Conservation (phyloP, 805 yeast genomes). For the Kuraishia floccosa region DNA sequence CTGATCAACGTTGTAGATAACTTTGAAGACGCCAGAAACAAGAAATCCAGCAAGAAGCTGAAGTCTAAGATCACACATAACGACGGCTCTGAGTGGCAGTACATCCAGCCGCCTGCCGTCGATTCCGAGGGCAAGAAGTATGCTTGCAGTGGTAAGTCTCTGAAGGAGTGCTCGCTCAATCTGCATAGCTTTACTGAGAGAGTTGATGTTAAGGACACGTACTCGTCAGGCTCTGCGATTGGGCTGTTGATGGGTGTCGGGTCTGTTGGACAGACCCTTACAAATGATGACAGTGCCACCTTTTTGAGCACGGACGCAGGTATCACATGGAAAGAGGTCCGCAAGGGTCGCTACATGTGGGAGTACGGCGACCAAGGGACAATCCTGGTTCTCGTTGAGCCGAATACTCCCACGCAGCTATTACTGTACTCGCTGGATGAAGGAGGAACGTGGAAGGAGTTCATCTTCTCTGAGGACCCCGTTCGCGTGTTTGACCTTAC, state of each 20-base stretch:
- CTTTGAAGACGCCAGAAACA: conserved; percentile 23
- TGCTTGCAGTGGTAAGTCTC: conserved; percentile 31
- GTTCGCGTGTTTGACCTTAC: conserved; percentile 61
- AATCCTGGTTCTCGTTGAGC: conserved; percentile 60
- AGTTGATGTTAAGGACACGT: conserved; percentile 72
- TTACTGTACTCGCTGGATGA: conserved; percentile 60
- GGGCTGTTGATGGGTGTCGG: conserved; percentile 93
- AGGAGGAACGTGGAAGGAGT: conserved; percentile 68
- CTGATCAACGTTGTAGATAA: conserved; percentile 62
- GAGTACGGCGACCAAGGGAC: conserved; percentile 96
- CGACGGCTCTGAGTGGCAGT: conserved; percentile 86
- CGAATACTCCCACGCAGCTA: conserved; percentile 41
- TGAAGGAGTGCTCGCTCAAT: conserved; percentile 66
- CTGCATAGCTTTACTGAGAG: conserved; percentile 89
- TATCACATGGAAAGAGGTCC: conserved; percentile 71
- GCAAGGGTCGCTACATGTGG: conserved; percentile 76
- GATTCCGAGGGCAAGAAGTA: conserved; percentile 52
- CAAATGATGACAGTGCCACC: conserved; percentile 44
- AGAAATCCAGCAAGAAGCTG: conserved; percentile 34
- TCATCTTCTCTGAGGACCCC: conserved; percentile 44
- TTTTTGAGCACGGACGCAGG: conserved; percentile 89
- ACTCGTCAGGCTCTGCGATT: conserved; percentile 77
- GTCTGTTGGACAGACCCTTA: conserved; percentile 51
- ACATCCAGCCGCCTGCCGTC: conserved; percentile 52
- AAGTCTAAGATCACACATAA: conserved; percentile 73